Evolutionary conservation across 169 alveolate species (phyloP).

Genomic region (Perkinsus chesapeaki): DNA sequence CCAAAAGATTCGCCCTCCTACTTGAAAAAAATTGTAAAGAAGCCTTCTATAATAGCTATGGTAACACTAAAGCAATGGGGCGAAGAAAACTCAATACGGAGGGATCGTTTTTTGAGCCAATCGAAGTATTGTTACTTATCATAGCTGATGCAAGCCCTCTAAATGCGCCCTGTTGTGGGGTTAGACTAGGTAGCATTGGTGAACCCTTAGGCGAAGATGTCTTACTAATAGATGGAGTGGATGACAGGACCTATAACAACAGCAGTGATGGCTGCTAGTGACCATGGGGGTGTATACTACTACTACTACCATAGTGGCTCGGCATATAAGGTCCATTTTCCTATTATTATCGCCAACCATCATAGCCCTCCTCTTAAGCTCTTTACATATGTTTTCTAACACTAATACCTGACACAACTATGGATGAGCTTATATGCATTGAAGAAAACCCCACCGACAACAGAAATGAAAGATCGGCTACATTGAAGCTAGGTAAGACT

Average conservation of each 20-base stretch:
- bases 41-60: too few relatives aligned
- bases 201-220: not conserved
- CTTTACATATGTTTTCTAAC: not conserved
- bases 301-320: not conserved
- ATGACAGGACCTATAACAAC: not conserved
- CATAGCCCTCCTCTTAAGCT: not conserved
- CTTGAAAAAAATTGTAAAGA: too few relatives aligned
- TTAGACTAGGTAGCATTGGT: not conserved
- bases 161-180: not conserved
- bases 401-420: not conserved
- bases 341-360: not conserved
- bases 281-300: not conserved
- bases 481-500: too few relatives aligned
- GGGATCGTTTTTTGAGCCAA: too few relatives aligned
- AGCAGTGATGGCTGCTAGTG: not conserved
- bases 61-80: not conserved
- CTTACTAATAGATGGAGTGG: not conserved
- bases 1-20: too few relatives aligned
- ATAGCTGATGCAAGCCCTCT: not conserved
- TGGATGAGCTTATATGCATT: too few relatives aligned
- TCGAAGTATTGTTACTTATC: not conserved
- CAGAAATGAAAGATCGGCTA: too few relatives aligned
- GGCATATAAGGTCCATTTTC: not conserved
- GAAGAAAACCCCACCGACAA: not conserved
- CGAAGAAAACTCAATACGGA: too few relatives aligned